Percentiles rank a stretch among this genome's conserved stretches.
Evolutionary conservation across 2,329 filamentous ascomycete genomes (phyloP).

Genomic region (Paecilomyces sp.): DNA sequence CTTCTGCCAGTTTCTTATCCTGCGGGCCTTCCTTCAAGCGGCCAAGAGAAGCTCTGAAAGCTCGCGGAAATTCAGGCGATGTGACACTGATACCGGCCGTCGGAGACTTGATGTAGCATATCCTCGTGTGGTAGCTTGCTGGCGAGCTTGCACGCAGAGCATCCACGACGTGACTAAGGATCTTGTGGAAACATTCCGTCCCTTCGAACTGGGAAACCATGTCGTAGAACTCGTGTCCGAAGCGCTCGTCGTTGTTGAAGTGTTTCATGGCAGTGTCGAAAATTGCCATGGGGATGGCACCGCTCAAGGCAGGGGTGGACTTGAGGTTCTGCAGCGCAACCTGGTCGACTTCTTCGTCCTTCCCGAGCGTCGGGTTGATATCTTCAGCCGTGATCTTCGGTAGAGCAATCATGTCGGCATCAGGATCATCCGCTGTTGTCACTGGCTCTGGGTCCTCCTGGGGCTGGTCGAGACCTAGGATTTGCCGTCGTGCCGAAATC

Average conservation of each 20-base stretch:
- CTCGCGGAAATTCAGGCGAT: slow-evolving; percentile 65
- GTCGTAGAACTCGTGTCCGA: slow-evolving; percentile 72
- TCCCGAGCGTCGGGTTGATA: slow-evolving; percentile 47
- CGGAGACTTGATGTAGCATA: slow-evolving; percentile 65
- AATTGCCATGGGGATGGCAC: slow-evolving; percentile 88
- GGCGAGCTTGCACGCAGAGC: slow-evolving; percentile 56
- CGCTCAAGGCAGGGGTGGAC: slow-evolving; percentile 73
- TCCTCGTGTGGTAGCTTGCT: slow-evolving; percentile 55
- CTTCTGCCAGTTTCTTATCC: slow-evolving; percentile 35
- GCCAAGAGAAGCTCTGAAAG: slow-evolving; percentile 58
- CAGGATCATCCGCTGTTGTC: slow-evolving; percentile 34
- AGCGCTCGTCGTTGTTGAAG: slow-evolving; percentile 57
- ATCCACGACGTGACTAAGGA: slow-evolving; percentile 66
- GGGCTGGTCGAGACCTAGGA: slow-evolving; percentile 53
- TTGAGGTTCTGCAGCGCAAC: slow-evolving; percentile 57
- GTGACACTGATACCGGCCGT: slow-evolving; percentile 57
- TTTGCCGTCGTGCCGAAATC: slow-evolving; percentile 65
- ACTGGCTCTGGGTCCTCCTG: slow-evolving; percentile 33
- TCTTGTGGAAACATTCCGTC: slow-evolving; percentile 56
- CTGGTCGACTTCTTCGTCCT: slow-evolving; percentile 47
- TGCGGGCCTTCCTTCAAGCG: slow-evolving; percentile 50
- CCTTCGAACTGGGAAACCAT: slow-evolving; percentile 65
- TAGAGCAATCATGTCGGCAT: slow-evolving; percentile 51
- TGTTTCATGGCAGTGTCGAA: slow-evolving; percentile 82
- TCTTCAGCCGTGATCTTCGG: slow-evolving; percentile 57